Evolutionary conservation across 345 rosid genomes (phyloP).

Genomic region (Aegle marmelos): DNA sequence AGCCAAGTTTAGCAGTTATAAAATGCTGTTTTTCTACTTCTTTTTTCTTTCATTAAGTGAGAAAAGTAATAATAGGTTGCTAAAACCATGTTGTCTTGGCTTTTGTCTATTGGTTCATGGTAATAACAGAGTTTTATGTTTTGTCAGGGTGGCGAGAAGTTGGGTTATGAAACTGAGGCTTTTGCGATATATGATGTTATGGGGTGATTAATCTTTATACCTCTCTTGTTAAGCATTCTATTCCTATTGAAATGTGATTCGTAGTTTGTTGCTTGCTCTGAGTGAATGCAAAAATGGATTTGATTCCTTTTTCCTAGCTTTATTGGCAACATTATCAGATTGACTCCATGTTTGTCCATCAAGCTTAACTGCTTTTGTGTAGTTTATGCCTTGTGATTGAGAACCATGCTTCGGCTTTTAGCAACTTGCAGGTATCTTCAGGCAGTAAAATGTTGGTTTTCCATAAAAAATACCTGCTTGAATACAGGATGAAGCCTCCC

Average conservation of each 20-base stretch:
- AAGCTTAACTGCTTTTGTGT: neutral
- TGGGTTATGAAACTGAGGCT: constrained; percentile 92
- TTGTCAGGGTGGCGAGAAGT: constrained; percentile 56
- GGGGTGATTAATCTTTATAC: constrained; percentile 45
- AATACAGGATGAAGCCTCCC: neutral
- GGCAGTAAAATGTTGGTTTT: neutral
- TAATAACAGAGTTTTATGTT: constrained; percentile 10
- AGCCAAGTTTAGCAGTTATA: neutral
- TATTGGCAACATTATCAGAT: neutral
- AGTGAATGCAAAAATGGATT: neutral
- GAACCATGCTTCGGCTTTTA: constrained; percentile 4
- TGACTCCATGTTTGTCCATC: neutral
- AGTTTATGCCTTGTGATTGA: neutral
- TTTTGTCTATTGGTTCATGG: neutral
- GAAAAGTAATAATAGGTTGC: neutral
- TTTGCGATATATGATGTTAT: constrained; percentile 88
- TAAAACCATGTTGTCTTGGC: neutral
- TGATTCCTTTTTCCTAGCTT: neutral
- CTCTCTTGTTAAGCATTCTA: constrained; percentile 12
- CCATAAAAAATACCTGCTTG: neutral
- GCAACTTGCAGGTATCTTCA: neutral
- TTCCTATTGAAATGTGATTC: constrained; percentile 1
- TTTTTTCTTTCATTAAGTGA: neutral
- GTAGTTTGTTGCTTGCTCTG: neutral
- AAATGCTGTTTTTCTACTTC: neutral